Evolutionary conservation across 805 yeast species (phyloP).

Genomic region (Sugiyamaella mastotermitis): DNA sequence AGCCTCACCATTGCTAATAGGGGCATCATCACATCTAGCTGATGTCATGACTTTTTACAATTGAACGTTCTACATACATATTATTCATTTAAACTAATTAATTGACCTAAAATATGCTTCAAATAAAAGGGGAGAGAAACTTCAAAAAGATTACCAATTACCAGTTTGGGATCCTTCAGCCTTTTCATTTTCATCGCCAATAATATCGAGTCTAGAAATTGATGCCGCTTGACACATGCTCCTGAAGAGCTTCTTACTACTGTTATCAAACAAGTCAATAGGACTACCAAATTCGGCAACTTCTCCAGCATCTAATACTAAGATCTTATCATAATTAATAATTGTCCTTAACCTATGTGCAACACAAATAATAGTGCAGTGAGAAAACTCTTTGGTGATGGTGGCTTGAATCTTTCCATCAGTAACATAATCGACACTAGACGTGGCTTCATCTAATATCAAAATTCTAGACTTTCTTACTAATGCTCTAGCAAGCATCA

Average conservation of each 20-base stretch:
- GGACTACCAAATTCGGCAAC: conserved; percentile 53
- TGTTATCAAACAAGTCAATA: conserved; percentile 35
- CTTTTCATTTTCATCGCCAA: too few relatives aligned
- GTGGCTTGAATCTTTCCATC: conserved; percentile 60
- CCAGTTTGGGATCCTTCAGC: too few relatives aligned
- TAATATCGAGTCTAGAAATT: too few relatives aligned
- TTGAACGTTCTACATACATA: too few relatives aligned
- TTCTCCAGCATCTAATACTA: conserved; percentile 56
- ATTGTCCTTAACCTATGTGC: conserved; percentile 68
- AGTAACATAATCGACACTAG: conserved; percentile 69
- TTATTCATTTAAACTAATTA: too few relatives aligned
- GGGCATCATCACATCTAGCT: too few relatives aligned
- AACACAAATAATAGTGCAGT: conserved; percentile 64
- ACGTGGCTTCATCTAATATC: conserved; percentile 72
- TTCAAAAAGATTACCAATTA: too few relatives aligned
- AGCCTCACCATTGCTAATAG: too few relatives aligned
- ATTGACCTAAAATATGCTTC: too few relatives aligned
- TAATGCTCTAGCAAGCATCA: conserved; percentile 66
- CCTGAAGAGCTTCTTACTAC: conserved; percentile 40
- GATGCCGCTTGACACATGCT: too few relatives aligned
- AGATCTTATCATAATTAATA: conserved; percentile 48
- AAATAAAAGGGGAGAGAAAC: too few relatives aligned
- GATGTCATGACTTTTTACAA: too few relatives aligned
- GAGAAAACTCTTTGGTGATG: conserved; percentile 49
- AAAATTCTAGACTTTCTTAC: conserved; percentile 57